phyloP scores from a whole-genome alignment of 108 stramenopile species.

The Schizochytrium sp. region DNA sequence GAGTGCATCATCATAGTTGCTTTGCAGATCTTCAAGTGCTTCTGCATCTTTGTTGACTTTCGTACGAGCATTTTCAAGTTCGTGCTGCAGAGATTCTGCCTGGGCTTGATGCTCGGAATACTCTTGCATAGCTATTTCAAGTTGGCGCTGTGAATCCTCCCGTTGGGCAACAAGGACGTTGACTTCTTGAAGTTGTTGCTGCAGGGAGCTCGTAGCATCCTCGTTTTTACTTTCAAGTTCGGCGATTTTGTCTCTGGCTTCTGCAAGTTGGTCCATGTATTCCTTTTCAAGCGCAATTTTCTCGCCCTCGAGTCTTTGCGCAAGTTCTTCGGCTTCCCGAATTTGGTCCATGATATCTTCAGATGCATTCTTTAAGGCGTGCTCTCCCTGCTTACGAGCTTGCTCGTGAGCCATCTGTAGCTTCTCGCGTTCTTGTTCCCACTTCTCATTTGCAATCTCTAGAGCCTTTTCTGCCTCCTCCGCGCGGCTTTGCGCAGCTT shows the following conservation, averaged over 20 bases:
- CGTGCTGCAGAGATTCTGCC: neutral
- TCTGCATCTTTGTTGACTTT: slow-evolving; percentile 22
- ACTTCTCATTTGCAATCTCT: neutral
- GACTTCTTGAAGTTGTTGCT: neutral
- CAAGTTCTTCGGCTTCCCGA: neutral
- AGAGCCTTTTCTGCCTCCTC: neutral
- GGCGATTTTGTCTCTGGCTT: neutral
- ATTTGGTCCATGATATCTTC: slow-evolving; percentile 1
- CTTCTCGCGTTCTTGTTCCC: neutral
- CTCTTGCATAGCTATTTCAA: neutral
- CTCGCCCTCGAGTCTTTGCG: neutral
- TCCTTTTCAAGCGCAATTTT: slow-evolving; percentile 24
- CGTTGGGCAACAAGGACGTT: neutral
- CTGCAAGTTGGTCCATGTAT: neutral
- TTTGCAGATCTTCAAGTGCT: neutral
- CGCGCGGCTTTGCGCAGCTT: neutral
- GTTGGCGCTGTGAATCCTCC: slow-evolving; percentile 1
- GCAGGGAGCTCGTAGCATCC: neutral
- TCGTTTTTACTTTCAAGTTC: neutral
- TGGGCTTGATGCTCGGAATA: neutral
- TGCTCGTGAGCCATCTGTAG: slow-evolving; percentile 6
- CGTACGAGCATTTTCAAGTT: neutral
- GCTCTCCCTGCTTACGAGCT: slow-evolving; percentile 15
- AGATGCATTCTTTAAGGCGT: neutral
- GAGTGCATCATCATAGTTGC: neutral